Conservation (phyloP, 2,329 filamentous ascomycete genomes). For the Sarocladiaceae sp. region DNA sequence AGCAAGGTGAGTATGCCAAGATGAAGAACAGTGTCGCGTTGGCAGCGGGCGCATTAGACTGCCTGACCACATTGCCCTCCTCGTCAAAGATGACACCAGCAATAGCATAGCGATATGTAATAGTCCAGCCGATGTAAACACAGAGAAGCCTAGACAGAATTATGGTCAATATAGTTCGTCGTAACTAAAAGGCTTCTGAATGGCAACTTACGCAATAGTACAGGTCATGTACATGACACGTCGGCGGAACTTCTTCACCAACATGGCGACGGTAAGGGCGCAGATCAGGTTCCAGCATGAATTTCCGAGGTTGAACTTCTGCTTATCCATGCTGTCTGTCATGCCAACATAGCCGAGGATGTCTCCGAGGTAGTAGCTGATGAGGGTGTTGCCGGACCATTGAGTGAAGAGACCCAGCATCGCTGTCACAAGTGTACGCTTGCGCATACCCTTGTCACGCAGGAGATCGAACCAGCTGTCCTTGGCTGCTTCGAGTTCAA, state of each 20-base stretch:
- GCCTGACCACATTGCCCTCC: constrained; percentile 29
- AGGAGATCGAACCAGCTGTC: constrained; percentile 50
- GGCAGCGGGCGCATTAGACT: constrained; percentile 24
- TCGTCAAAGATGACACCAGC: constrained; percentile 15
- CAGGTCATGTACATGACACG: constrained; percentile 46
- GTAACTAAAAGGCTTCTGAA: too few relatives aligned
- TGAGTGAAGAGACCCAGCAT: constrained; percentile 56
- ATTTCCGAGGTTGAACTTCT: constrained; percentile 37
- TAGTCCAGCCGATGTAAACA: constrained; percentile 51
- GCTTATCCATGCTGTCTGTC: constrained; percentile 33
- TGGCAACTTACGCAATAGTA: constrained; percentile 18
- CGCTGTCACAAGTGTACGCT: constrained; percentile 50
- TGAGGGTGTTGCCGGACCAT: constrained; percentile 47
- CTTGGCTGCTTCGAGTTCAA: constrained; percentile 39
- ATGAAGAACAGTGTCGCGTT: constrained; percentile 51
- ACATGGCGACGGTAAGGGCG: constrained; percentile 35
- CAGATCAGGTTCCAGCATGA: constrained; percentile 46
- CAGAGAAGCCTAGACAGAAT: constrained; percentile 37
- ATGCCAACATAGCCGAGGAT: constrained; percentile 38
- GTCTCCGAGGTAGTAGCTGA: constrained; percentile 44
- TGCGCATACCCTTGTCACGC: constrained; percentile 43
- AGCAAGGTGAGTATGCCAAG: constrained; percentile 54
- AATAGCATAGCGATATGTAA: constrained; percentile 21
- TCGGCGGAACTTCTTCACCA: constrained; percentile 37
- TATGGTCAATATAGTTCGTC: too few relatives aligned